Conservation (phyloP, 2,329 filamentous ascomycete genomes). For the Monosporascus sp. region DNA sequence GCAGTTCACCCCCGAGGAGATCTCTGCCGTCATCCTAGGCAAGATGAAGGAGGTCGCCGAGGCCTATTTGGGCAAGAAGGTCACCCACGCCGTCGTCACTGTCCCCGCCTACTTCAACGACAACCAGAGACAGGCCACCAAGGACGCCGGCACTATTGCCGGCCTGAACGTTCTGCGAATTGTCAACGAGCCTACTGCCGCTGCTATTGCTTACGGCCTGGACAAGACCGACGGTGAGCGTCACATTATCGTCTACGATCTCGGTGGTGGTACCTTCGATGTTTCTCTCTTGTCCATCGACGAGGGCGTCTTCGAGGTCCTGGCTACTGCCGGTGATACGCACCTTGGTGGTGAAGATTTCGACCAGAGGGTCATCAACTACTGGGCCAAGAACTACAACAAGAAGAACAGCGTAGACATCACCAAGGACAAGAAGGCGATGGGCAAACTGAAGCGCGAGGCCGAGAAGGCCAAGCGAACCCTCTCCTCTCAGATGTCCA, state of each 20-base stretch:
- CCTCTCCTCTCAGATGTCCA: constrained; percentile 88
- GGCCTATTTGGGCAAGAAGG: constrained; percentile 73
- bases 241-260: constrained; percentile 90
- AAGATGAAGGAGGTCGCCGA: constrained; percentile 85
- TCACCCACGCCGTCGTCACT: constrained; percentile 84
- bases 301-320: constrained; percentile 87
- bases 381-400: constrained; percentile 97
- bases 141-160: constrained; percentile 88
- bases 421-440: constrained; percentile 91
- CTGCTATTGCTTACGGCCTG: constrained; percentile 89
- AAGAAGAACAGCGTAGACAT: constrained; percentile 94
- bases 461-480: constrained; percentile 99
- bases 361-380: constrained; percentile 93
- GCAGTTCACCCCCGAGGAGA: constrained; percentile 74
- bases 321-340: constrained; percentile 93
- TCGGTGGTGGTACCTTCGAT: constrained; percentile 93
- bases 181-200: constrained; percentile 93
- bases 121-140: constrained; percentile 93
- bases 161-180: constrained; percentile 94
- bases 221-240: constrained; percentile 80
- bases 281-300: constrained; percentile 89
- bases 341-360: constrained; percentile 99
- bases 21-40: constrained; percentile 74
- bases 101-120: constrained; percentile 98
- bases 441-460: constrained; percentile 99